phyloP scores from a whole-genome alignment of 2,329 filamentous ascomycete genomes.

The Aspergillus ruber region DNA sequence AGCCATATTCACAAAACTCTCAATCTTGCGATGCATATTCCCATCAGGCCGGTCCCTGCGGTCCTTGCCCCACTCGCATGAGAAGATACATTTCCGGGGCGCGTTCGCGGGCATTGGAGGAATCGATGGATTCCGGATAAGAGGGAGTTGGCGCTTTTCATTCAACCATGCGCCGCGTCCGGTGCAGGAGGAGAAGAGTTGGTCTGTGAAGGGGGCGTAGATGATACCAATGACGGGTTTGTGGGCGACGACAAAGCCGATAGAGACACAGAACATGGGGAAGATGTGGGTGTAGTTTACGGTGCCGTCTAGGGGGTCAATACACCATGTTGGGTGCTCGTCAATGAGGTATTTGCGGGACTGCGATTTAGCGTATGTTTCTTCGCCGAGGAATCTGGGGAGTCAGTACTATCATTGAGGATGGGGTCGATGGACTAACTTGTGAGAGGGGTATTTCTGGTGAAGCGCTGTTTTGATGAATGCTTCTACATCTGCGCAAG shows the following conservation, averaged over 20 bases:
- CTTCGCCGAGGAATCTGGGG: constrained; percentile 68
- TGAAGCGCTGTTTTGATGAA: constrained; percentile 60
- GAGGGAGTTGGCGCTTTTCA: constrained; percentile 56
- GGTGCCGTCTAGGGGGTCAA: constrained; percentile 69
- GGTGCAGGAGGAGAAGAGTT: constrained; percentile 61
- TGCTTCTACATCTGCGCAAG: constrained; percentile 59
- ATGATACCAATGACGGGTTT: constrained; percentile 64
- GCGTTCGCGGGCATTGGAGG: constrained; percentile 59
- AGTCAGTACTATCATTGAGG: not conserved
- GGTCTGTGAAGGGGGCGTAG: constrained; percentile 62
- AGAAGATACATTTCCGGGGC: constrained; percentile 64
- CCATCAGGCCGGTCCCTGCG: constrained; percentile 59
- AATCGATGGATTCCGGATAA: constrained; percentile 54
- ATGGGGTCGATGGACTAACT: constrained; percentile 40
- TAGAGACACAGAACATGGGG: constrained; percentile 75
- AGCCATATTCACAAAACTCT: constrained; percentile 71
- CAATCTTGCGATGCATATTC: constrained; percentile 65
- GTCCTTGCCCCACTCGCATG: constrained; percentile 76
- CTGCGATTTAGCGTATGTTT: constrained; percentile 63
- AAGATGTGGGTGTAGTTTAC: constrained; percentile 77
- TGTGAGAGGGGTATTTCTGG: constrained; percentile 58
- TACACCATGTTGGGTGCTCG: constrained; percentile 62
- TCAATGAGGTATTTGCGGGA: constrained; percentile 64
- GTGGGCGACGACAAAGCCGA: constrained; percentile 58
- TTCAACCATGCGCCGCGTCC: constrained; percentile 66